Evolutionary conservation across 306 rosid genomes (phyloP).

Genomic region (Medicago lupulina): DNA sequence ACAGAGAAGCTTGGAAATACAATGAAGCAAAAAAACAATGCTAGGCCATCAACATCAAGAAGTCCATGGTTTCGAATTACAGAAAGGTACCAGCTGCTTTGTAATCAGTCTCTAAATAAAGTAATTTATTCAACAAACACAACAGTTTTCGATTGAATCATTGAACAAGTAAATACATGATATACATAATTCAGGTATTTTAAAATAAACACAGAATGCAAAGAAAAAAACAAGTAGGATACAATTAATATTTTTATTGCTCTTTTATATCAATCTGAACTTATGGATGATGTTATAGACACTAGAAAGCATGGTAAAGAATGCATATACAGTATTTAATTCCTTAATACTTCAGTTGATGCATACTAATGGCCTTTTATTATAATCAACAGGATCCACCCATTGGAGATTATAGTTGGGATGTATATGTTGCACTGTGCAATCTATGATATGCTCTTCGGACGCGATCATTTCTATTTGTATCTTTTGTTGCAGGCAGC

Average conservation of each 20-base stretch:
- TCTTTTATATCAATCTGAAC: conserved; percentile 21
- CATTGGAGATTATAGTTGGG: conserved; percentile 68
- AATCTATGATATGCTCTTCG: conserved; percentile 52
- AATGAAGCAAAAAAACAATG: conserved; percentile 52
- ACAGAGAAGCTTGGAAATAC: conserved; percentile 65
- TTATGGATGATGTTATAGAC: conserved; percentile 18
- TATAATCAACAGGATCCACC: conserved; percentile 54
- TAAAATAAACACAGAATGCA: conserved; percentile 25
- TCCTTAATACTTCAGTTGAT: conserved; percentile 23
- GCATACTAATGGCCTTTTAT: conserved; percentile 22
- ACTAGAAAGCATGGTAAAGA: conserved; percentile 25
- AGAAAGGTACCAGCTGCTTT: conserved; percentile 43
- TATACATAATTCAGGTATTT: conserved; percentile 17
- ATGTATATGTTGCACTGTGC: conserved; percentile 69
- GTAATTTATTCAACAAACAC: conserved; percentile 31
- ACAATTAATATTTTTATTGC: conserved; percentile 15
- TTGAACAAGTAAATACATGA: conserved; percentile 8
- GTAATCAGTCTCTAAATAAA: conserved; percentile 34
- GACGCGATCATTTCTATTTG: conserved; percentile 58
- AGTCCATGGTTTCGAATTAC: conserved; percentile 39
- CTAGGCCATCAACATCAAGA: conserved; percentile 45
- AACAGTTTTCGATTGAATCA: conserved; percentile 23
- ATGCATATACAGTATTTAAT: conserved; percentile 29
- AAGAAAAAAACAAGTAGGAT: conserved; percentile 6
- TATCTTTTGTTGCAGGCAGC: conserved; percentile 65